Percentiles rank a stretch among this genome's conserved stretches.
phyloP scores from a whole-genome alignment of 2,329 filamentous ascomycete genomes.

The Elsinoe perseae region DNA sequence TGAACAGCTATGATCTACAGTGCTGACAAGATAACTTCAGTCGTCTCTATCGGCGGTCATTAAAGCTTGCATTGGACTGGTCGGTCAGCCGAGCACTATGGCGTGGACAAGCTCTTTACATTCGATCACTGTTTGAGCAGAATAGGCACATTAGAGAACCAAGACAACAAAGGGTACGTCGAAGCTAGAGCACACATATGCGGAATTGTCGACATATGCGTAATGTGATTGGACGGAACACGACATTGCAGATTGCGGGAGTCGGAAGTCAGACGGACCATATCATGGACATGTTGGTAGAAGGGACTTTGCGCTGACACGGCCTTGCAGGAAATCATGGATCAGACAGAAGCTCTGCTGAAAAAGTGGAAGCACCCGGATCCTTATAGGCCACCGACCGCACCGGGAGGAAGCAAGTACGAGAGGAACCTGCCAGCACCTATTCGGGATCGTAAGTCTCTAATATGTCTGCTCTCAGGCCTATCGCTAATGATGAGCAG shows the following conservation, averaged over 20 bases:
- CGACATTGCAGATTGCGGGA: background rate
- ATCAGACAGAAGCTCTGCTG: slow-evolving; percentile 79
- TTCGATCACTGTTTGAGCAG: slow-evolving; percentile 88
- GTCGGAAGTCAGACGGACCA: background rate
- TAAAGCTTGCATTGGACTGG: slow-evolving; percentile 95
- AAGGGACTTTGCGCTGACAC: background rate
- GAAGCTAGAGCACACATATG: background rate
- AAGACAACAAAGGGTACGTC: slow-evolving; percentile 70
- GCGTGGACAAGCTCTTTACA: slow-evolving; percentile 93
- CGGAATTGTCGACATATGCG: slow-evolving; percentile 13
- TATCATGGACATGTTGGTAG: background rate
- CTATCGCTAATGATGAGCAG: slow-evolving; percentile 9
- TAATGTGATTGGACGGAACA: background rate
- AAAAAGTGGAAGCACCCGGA: slow-evolving; percentile 97
- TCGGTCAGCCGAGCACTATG: slow-evolving; percentile 85
- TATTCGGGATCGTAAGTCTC: slow-evolving; percentile 65
- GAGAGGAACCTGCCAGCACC: slow-evolving; percentile 84
- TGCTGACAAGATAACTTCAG: slow-evolving; percentile 32
- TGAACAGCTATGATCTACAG: background rate
- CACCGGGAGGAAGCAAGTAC: slow-evolving; percentile 93
- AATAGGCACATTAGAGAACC: slow-evolving; percentile 80
- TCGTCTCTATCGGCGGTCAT: slow-evolving; percentile 77
- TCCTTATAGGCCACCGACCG: slow-evolving; percentile 80
- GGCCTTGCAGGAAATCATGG: slow-evolving; percentile 60
- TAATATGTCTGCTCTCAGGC: background rate